Percentiles rank a stretch among this genome's conserved stretches.
These are phyloP conservation scores for Luffa aegyptiaca DNA, from an alignment of 306 rosid species.

Conservation along the genomic window DNA sequence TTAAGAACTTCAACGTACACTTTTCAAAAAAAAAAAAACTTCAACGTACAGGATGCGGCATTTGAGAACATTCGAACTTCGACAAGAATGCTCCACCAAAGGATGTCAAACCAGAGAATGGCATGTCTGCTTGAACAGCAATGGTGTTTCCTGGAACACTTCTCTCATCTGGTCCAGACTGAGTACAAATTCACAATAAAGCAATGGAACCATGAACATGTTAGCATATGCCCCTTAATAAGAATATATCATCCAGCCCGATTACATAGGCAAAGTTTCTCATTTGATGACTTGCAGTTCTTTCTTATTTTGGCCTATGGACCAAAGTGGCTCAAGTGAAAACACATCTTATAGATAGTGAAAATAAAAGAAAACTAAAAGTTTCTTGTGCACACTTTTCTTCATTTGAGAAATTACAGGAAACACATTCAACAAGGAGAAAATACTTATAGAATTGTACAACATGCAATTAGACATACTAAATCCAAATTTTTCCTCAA, in stretches of 20 bases:
- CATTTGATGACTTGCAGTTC: neutral
- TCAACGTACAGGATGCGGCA: conserved; percentile 91
- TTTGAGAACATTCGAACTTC: conserved; percentile 84
- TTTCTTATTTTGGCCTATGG: neutral
- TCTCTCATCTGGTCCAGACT: conserved; percentile 97
- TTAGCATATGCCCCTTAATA: neutral
- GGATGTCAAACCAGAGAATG: conserved; percentile 66
- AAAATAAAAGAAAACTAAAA: neutral
- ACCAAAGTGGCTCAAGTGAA: neutral
- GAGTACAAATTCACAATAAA: conserved; percentile 11
- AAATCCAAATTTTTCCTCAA: neutral
- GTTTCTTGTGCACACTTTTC: neutral
- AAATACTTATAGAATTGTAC: neutral
- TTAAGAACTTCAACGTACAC: conserved; percentile 40
- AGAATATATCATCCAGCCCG: neutral
- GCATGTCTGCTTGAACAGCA: conserved; percentile 95
- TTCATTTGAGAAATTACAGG: neutral
- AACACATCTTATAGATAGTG: neutral
- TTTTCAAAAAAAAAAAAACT: too few species aligned
- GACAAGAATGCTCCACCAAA: conserved; percentile 89
- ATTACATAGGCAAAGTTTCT: neutral
- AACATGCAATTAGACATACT: neutral
- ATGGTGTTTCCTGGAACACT: conserved; percentile 91
- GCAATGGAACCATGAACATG: neutral
- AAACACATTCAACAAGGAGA: neutral